A percentile compares a stretch with the other conserved stretches of the same genome.
Evolutionary conservation across 345 rosid genomes (phyloP).

Genomic region (Gossypium turneri): DNA sequence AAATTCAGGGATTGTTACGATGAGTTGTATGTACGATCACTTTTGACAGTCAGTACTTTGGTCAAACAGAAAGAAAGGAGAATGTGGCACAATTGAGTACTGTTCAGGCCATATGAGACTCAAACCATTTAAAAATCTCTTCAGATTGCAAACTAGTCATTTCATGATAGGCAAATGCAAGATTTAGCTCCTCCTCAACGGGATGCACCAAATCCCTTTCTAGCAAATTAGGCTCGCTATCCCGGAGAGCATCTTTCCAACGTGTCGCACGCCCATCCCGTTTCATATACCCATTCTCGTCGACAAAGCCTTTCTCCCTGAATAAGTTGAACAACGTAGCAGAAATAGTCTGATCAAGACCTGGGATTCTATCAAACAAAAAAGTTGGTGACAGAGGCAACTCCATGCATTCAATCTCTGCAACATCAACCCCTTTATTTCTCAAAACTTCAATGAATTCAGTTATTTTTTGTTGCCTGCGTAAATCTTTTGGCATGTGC

Average conservation of each 20-base stretch:
- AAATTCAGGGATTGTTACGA: background rate
- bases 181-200: slow-evolving; percentile 86
- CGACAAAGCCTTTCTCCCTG: slow-evolving; percentile 52
- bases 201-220: slow-evolving; percentile 51
- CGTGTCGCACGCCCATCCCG: slow-evolving; percentile 63
- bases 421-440: slow-evolving; percentile 65
- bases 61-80: background rate
- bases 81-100: background rate
- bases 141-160: slow-evolving; percentile 89
- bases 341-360: slow-evolving; percentile 45
- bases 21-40: background rate
- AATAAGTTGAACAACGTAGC: slow-evolving; percentile 52
- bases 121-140: slow-evolving; percentile 85
- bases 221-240: slow-evolving; percentile 29
- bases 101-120: slow-evolving; percentile 59
- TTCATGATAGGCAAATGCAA: slow-evolving; percentile 88
- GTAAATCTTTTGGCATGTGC: slow-evolving; percentile 82
- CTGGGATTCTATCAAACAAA: slow-evolving; percentile 64
- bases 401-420: slow-evolving; percentile 70
- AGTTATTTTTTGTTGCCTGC: slow-evolving; percentile 59
- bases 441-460: slow-evolving; percentile 48
- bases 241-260: slow-evolving; percentile 58
- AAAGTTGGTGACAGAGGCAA: slow-evolving; percentile 46
- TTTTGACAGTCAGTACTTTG: background rate
- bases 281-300: slow-evolving; percentile 69